phyloP scores from a whole-genome alignment of 2,329 filamentous ascomycete species.

The Fusarium mangiferae region DNA sequence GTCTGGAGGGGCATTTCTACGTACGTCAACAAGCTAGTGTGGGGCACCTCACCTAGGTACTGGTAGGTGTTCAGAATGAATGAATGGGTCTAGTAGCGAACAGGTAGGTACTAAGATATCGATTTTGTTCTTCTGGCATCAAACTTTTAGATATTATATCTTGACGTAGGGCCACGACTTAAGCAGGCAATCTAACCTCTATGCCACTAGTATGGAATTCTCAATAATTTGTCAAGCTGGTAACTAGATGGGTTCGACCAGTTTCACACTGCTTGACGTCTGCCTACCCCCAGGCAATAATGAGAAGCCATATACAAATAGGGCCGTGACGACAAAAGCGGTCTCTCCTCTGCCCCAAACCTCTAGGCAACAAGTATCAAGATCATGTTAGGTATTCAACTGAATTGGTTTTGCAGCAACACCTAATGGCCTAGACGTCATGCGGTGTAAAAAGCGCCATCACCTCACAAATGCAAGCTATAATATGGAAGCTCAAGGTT shows the following conservation, averaged over 20 bases:
- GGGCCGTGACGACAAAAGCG: background rate
- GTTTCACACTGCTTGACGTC: background rate
- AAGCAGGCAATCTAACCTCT: background rate
- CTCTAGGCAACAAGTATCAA: background rate
- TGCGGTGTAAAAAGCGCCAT: constrained; percentile 10
- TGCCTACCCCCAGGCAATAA: background rate
- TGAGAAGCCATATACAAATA: background rate
- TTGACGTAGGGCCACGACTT: background rate
- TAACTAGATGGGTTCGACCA: background rate
- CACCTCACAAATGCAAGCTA: background rate
- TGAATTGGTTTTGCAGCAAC: background rate
- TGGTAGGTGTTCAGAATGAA: background rate
- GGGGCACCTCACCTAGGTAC: constrained; percentile 1
- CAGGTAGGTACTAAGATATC: background rate
- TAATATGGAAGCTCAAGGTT: background rate
- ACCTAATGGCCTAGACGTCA: background rate
- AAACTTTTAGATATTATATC: background rate
- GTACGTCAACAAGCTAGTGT: constrained; percentile 18
- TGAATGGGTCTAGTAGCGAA: background rate
- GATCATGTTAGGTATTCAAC: background rate
- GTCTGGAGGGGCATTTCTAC: constrained; percentile 27
- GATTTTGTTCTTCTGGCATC: background rate
- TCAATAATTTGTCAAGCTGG: background rate
- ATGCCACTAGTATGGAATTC: background rate
- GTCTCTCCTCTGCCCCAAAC: background rate